Evolutionary conservation across 2,329 filamentous ascomycete genomes (phyloP).

Genomic region (Hypoxylon sp.): DNA sequence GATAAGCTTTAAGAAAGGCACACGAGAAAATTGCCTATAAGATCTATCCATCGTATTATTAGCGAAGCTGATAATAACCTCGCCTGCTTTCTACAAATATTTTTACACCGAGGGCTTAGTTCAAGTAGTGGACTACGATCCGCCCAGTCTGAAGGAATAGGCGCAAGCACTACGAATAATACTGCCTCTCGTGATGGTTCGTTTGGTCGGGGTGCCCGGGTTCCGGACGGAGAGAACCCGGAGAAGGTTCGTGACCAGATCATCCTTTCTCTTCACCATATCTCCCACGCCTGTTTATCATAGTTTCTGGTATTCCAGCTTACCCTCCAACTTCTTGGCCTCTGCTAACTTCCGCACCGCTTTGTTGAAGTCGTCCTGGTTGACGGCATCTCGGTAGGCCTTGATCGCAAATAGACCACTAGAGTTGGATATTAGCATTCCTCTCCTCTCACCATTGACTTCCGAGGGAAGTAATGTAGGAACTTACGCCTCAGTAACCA

Average conservation of each 20-base stretch:
- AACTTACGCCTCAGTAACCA: constrained; percentile 97
- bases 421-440: constrained; percentile 48
- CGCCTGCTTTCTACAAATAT: constrained; percentile 29
- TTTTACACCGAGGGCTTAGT: constrained; percentile 35
- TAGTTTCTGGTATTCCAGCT: constrained; percentile 97
- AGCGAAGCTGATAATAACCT: constrained; percentile 15
- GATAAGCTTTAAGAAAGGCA: neutral
- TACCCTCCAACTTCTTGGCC: constrained; percentile 98
- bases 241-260: neutral
- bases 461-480: neutral
- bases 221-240: neutral
- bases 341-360: constrained; percentile 97
- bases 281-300: constrained; percentile 66
- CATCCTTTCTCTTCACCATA: neutral
- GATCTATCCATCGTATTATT: constrained; percentile 27
- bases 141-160: constrained; percentile 6
- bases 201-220: constrained; percentile 1
- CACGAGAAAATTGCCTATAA: neutral
- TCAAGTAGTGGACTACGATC: constrained; percentile 4
- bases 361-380: constrained; percentile 99
- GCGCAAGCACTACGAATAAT: constrained; percentile 7
- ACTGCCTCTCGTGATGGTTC: constrained; percentile 24
- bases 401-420: constrained; percentile 98
- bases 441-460: neutral
- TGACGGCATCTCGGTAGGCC: constrained; percentile 95